A percentile compares a stretch with the other conserved stretches of the same genome.
Evolutionary conservation across 169 alveolate genomes (phyloP).

Genomic region (Cryptosporidium parvum): DNA sequence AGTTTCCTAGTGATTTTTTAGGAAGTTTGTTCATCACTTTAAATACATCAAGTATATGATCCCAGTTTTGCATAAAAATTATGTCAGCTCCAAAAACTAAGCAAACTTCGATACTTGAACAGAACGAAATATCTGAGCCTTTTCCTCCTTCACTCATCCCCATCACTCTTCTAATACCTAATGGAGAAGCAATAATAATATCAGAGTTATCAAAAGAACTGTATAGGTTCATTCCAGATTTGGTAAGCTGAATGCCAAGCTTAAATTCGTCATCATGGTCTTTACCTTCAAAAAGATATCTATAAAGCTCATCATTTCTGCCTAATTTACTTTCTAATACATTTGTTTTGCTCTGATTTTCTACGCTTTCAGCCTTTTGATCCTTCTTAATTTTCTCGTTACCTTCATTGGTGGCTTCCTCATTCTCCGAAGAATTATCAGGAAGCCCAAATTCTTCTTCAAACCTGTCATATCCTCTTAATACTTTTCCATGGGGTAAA

Average conservation of each 20-base stretch:
- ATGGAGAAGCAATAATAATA: slow-evolving; percentile 89
- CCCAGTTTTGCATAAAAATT: slow-evolving; percentile 89
- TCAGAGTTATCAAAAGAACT: slow-evolving; percentile 88
- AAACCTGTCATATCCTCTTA: slow-evolving; percentile 59
- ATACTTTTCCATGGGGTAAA: slow-evolving; percentile 79
- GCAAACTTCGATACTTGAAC: slow-evolving; percentile 89
- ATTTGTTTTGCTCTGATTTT: neutral
- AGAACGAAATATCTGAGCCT: slow-evolving; percentile 79
- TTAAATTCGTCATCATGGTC: slow-evolving; percentile 88
- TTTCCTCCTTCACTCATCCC: slow-evolving; percentile 77
- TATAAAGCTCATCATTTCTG: slow-evolving; percentile 70
- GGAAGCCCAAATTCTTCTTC: slow-evolving; percentile 47
- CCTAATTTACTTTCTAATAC: slow-evolving; percentile 22
- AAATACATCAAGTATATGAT: slow-evolving; percentile 80
- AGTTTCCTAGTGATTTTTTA: slow-evolving; percentile 80
- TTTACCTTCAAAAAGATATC: slow-evolving; percentile 80
- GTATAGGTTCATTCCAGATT: slow-evolving; percentile 83
- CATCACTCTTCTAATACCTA: slow-evolving; percentile 84
- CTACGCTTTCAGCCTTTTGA: neutral
- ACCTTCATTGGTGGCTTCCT: neutral
- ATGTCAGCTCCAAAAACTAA: slow-evolving; percentile 87
- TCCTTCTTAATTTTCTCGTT: neutral
- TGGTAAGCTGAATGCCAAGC: slow-evolving; percentile 86
- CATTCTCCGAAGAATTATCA: slow-evolving; percentile 65
- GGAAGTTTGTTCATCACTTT: slow-evolving; percentile 81